These are phyloP conservation scores for Suzukiozyma palmioleophila DNA, from an alignment of 1,139 yeast species.

Conservation along the genomic window DNA sequence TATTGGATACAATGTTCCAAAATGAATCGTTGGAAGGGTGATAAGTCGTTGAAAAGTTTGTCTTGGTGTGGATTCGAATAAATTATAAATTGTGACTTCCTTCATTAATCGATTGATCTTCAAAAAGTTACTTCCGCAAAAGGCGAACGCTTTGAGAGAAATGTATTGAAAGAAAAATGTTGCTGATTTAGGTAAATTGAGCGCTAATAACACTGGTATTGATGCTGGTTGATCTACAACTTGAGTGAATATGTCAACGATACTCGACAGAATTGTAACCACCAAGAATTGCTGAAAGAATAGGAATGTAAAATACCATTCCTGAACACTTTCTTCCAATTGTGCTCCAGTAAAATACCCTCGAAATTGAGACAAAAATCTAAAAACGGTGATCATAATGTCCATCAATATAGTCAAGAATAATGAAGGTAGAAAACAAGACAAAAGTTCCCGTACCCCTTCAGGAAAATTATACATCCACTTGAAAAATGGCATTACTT, in stretches of 20 bases:
- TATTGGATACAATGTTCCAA: conserved; percentile 79
- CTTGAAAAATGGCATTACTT: conserved; percentile 48
- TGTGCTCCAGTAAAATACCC: conserved; percentile 54
- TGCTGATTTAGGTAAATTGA: conserved; percentile 76
- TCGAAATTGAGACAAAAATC: conserved; percentile 45
- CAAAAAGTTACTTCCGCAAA: conserved; percentile 64
- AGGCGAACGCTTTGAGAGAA: conserved; percentile 66
- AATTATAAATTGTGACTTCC: conserved; percentile 31
- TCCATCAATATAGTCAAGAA: conserved; percentile 56
- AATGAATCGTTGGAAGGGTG: conserved; percentile 42
- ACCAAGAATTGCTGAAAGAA: conserved; percentile 81
- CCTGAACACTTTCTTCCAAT: conserved; percentile 56
- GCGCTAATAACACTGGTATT: conserved; percentile 65
- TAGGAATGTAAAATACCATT: conserved; percentile 64
- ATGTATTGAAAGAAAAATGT: conserved; percentile 76
- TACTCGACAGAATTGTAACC: conserved; percentile 79
- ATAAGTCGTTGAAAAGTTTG: conserved; percentile 45
- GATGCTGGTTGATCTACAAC: conserved; percentile 68
- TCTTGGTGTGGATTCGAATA: conserved; percentile 56
- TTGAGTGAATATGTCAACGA: conserved; percentile 62
- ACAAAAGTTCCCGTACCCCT: conserved; percentile 45
- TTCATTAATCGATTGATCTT: conserved; percentile 47
- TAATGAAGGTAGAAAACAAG: conserved; percentile 59
- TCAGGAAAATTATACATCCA: conserved; percentile 54
- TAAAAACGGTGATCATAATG: conserved; percentile 46